Base-by-base conservation (phyloP, 164 flowering plant genomes). In the Aristolochia californica region DNA sequence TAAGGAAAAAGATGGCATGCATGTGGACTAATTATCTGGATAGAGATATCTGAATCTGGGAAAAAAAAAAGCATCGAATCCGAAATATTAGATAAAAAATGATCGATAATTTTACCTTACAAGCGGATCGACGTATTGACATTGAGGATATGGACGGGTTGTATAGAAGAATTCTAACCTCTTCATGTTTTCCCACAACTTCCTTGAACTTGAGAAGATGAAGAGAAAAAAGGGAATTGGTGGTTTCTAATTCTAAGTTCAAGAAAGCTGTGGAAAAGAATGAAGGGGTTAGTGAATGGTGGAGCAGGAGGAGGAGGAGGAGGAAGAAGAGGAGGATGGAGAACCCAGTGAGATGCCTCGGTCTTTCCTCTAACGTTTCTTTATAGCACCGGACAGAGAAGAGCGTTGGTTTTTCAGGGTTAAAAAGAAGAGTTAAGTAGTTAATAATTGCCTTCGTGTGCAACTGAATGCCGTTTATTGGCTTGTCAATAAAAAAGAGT, bases 221-320 rank as follows among this genome's bases (percentile, higher is more conserved):
- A 22, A 3, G 40, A 28, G 40, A 34, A 12, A 34, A 34, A 34
- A 34, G 40, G 10, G 40, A 34, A 34, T 0, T 0, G 10, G 40
- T 7, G 7, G 40, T 34, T 34, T 34, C 27, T 22, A 26, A 22
- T 22, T 26, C 13, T n/a, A 20, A 57, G 59, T 57, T 57, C 59
- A 57, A 57, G 59, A 57, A 57, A 57, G 59, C 59, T 57, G 59
- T 57, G 59, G 59, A 57, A 57, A 44, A 57, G 45, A 26, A 57
- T 57, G 59, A 43, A 57, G 49, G 20, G 59, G 48, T 12, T 44
- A 4, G 59, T 43, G 56, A 20, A 20, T 20, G 5, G 53, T 9
- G 13, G 15, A 20, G 40, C 4, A 34, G 40, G 10, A 34, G 40
- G 0, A 34, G 40, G 40, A 8, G 40, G 10, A 34, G 4, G 40